These are phyloP conservation scores for Geotrichum histeridarum DNA, from an alignment of 1,139 yeast species.

Conservation along the genomic window DNA sequence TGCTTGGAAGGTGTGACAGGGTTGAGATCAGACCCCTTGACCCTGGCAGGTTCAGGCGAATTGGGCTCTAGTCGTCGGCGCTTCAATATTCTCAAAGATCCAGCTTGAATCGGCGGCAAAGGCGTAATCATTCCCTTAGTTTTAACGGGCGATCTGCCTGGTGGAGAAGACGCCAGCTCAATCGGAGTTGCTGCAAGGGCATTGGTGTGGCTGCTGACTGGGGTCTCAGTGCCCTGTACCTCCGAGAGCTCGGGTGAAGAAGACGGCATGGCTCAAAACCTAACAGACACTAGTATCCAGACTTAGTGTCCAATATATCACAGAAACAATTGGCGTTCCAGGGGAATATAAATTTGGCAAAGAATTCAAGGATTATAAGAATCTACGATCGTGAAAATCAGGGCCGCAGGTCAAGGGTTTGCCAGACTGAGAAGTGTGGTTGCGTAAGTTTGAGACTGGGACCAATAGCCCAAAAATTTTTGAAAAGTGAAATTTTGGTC, in stretches of 20 bases:
- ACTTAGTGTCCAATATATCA: background rate
- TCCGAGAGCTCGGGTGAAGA: slow-evolving; percentile 12
- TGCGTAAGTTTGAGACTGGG: slow-evolving; percentile 15
- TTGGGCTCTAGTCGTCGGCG: slow-evolving; percentile 29
- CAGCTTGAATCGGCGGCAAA: slow-evolving; percentile 27
- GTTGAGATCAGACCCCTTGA: slow-evolving; percentile 9
- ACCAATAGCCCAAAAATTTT: slow-evolving; percentile 8
- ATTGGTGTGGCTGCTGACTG: slow-evolving; percentile 19
- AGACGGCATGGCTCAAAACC: background rate
- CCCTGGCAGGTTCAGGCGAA: slow-evolving; percentile 15
- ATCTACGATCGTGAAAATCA: background rate
- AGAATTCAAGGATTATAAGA: background rate
- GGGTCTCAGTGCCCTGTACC: slow-evolving; percentile 24
- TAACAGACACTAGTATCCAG: background rate
- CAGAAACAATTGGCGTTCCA: background rate
- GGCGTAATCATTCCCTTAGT: slow-evolving; percentile 23
- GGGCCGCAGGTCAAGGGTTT: slow-evolving; percentile 6
- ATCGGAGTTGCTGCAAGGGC: background rate
- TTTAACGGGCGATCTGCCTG: slow-evolving; percentile 25
- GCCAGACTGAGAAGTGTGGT: background rate
- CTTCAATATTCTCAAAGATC: slow-evolving; percentile 27
- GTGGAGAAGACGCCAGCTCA: slow-evolving; percentile 4
- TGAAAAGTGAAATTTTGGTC: background rate
- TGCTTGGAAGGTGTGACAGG: slow-evolving; percentile 28
- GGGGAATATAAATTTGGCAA: background rate